A percentile compares a stretch with the other conserved stretches of the same genome.
These are phyloP conservation scores for Yueomyces sp. DNA, from an alignment of 1,139 yeast species.

Conservation along the genomic window DNA sequence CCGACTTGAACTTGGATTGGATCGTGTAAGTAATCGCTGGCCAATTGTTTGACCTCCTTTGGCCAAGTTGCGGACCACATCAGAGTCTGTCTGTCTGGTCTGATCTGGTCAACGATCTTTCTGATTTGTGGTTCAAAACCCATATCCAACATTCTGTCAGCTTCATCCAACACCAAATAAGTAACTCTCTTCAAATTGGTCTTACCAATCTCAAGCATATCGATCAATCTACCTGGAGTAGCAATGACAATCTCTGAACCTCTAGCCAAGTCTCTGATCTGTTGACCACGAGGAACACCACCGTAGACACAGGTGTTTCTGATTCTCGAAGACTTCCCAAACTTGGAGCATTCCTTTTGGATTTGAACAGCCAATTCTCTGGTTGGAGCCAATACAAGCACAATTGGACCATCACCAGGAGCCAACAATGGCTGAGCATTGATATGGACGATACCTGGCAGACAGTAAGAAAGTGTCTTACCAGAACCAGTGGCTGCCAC, in stretches of 20 bases:
- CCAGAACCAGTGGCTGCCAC: conserved; percentile 98
- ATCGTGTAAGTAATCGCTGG: conserved; percentile 81
- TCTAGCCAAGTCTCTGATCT: conserved; percentile 85
- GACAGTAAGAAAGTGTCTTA: conserved; percentile 91
- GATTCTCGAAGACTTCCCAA: conserved; percentile 82
- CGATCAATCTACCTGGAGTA: conserved; percentile 96
- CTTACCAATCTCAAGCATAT: conserved; percentile 90
- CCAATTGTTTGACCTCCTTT: conserved; percentile 86
- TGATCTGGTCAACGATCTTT: conserved; percentile 86
- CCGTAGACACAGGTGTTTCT: conserved; percentile 98
- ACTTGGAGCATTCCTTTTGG: conserved; percentile 89
- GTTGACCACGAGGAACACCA: conserved; percentile 98
- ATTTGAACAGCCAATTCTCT: conserved; percentile 98
- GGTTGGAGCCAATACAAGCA: conserved; percentile 91
- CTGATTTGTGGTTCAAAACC: conserved; percentile 96
- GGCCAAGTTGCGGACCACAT: conserved; percentile 99
- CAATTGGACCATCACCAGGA: conserved; percentile 96
- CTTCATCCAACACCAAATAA: conserved; percentile 92
- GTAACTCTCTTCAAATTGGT: conserved; percentile 94
- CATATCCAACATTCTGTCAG: conserved; percentile 94
- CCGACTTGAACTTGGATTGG: conserved; percentile 96
- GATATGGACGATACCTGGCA: conserved; percentile 94
- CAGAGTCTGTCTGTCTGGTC: conserved; percentile 95
- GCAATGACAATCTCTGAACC: conserved; percentile 96
- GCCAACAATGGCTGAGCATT: conserved; percentile 91